Evolutionary conservation across 1,139 yeast species (phyloP).

Genomic region (Lodderomyces parapsilosis): DNA sequence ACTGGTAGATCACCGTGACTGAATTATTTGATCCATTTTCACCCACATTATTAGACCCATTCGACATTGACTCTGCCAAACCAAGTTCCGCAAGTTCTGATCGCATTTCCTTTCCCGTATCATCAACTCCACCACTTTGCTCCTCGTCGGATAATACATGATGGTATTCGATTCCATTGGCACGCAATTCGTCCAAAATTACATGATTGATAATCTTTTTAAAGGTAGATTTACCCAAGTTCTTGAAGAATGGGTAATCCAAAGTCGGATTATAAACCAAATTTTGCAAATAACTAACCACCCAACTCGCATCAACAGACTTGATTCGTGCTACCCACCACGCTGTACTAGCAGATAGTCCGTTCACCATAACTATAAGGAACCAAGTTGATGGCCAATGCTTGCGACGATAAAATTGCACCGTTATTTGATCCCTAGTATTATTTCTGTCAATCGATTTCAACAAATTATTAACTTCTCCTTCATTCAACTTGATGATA

Average conservation of each 20-base stretch:
- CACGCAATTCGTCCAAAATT: conserved; percentile 58
- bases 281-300: conserved; percentile 48
- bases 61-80: background rate
- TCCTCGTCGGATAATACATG: background rate
- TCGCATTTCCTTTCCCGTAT: conserved; percentile 14
- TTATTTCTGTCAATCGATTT: conserved; percentile 6
- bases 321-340: conserved; percentile 68
- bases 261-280: conserved; percentile 20
- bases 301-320: conserved; percentile 64
- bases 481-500: conserved; percentile 47
- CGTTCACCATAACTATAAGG: conserved; percentile 46
- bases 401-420: conserved; percentile 57
- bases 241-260: conserved; percentile 49
- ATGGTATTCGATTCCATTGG: conserved; percentile 33
- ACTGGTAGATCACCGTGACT: conserved; percentile 22
- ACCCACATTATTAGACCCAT: too few species aligned
- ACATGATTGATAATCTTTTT: conserved; percentile 63
- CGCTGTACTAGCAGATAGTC: conserved; percentile 46
- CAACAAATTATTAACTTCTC: conserved; percentile 30
- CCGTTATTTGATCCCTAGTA: conserved; percentile 15
- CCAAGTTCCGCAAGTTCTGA: conserved; percentile 8
- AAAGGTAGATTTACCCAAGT: conserved; percentile 52
- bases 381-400: conserved; percentile 80
- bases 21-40: background rate
- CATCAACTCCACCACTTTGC: conserved; percentile 21